Conservation (phyloP, 352 stramenopile species). For the Thalassiosira livingstoniorum region DNA sequence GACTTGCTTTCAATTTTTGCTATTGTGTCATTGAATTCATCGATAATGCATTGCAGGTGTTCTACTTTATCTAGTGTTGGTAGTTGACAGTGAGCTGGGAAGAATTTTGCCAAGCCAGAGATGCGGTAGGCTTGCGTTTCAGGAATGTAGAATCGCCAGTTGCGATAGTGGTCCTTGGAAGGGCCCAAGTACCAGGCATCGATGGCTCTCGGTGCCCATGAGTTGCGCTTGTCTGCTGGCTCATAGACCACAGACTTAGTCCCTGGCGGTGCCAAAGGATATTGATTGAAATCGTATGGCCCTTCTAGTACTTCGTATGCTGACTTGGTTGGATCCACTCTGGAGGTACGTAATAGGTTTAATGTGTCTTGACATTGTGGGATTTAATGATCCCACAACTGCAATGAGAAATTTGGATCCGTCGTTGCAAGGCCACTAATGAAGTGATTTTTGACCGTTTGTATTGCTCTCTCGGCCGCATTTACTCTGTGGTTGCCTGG, state of each 20-base stretch:
- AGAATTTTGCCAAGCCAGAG: too few relatives aligned
- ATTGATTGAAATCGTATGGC: conserved; percentile 2
- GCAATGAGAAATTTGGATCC: conserved; percentile 25
- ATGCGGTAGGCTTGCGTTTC: conserved; percentile 26
- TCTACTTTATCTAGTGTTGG: too few relatives aligned
- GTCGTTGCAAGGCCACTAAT: conserved; percentile 8
- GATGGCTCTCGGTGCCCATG: conserved; percentile 40
- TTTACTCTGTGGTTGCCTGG: conserved; percentile 10
- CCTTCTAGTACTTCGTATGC: conserved; percentile 11
- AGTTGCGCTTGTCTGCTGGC: neutral
- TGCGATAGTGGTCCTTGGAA: conserved; percentile 47
- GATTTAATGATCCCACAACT: conserved; percentile 42
- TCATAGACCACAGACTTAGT: conserved; percentile 18
- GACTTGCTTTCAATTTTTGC: too few relatives aligned
- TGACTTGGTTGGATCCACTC: conserved; percentile 46
- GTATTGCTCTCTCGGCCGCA: conserved; percentile 54
- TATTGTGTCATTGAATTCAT: too few relatives aligned
- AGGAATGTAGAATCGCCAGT: conserved; percentile 26
- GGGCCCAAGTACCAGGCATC: conserved; percentile 57
- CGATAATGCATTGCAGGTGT: too few relatives aligned
- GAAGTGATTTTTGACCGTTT: conserved; percentile 68
- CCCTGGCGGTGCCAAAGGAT: conserved; percentile 27
- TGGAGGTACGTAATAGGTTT: conserved; percentile 35
- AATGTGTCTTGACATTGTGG: conserved; percentile 31
- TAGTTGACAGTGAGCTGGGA: too few relatives aligned